Percentiles rank a stretch among this genome's conserved stretches.
These are phyloP conservation scores for Elaeagnus macrophylla DNA, from an alignment of 306 rosid species.

Conservation along the genomic window DNA sequence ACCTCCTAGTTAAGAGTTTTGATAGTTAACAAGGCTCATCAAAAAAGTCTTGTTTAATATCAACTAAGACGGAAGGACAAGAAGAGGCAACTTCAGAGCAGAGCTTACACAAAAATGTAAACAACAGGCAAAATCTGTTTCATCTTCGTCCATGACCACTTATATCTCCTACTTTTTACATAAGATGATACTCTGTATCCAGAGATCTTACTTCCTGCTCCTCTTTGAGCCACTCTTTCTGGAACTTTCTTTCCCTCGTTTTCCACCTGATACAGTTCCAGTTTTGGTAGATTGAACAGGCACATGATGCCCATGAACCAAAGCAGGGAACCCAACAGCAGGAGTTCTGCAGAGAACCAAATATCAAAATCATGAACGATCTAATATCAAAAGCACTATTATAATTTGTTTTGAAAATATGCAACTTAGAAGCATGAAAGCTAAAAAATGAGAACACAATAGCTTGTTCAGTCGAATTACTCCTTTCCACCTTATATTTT, in stretches of 20 bases:
- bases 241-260: slow-evolving; percentile 28
- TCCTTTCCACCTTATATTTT: too few species aligned
- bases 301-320: slow-evolving; percentile 74
- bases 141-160: slow-evolving; percentile 65
- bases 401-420: not conserved
- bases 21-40: too few species aligned
- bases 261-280: slow-evolving; percentile 29
- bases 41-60: too few species aligned
- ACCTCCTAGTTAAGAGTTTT: too few species aligned
- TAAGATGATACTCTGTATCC: slow-evolving; percentile 27
- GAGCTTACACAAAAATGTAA: slow-evolving; percentile 2
- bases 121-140: slow-evolving; percentile 23
- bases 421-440: not conserved
- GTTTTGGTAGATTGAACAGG: slow-evolving; percentile 45
- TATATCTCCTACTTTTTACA: slow-evolving; percentile 57
- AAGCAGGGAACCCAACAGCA: slow-evolving; percentile 99
- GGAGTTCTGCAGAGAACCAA: slow-evolving; percentile 65
- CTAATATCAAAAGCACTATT: not conserved
- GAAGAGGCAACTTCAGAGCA: not conserved
- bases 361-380: not conserved
- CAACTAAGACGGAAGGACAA: too few species aligned
- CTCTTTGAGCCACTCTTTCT: slow-evolving; percentile 46
- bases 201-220: slow-evolving; percentile 30
- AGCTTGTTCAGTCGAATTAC: too few species aligned
- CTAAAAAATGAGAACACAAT: not conserved